Conservation (phyloP, 805 yeast genomes). For the Candida piceae region DNA sequence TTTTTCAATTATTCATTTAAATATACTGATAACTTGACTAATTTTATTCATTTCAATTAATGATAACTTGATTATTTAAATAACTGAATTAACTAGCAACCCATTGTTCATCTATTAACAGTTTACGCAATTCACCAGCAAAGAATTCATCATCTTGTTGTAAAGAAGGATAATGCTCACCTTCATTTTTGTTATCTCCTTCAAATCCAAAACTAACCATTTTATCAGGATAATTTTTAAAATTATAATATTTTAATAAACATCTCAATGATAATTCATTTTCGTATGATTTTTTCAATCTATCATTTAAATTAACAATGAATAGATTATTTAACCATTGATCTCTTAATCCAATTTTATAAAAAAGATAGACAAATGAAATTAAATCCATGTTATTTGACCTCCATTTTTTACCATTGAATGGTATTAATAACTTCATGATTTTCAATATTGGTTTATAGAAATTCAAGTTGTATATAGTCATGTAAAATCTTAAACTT, state of each 20-base stretch:
- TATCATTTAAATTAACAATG: constrained; percentile 65
- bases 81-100: too few relatives aligned
- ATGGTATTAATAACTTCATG: constrained; percentile 77
- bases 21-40: not conserved
- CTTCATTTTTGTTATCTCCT: constrained; percentile 15
- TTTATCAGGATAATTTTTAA: constrained; percentile 46
- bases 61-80: too few relatives aligned
- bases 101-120: not conserved
- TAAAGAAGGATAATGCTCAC: not conserved
- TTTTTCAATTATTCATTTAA: too few relatives aligned
- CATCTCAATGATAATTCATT: constrained; percentile 84
- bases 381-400: constrained; percentile 89
- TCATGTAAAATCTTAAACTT: constrained; percentile 49
- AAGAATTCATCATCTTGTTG: constrained; percentile 1
- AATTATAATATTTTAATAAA: constrained; percentile 70
- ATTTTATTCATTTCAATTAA: too few relatives aligned
- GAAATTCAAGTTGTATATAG: constrained; percentile 56
- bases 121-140: not conserved
- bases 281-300: constrained; percentile 70
- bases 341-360: constrained; percentile 68
- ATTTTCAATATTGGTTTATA: constrained; percentile 69
- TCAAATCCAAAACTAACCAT: constrained; percentile 57
- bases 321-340: constrained; percentile 89
- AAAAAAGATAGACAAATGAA: constrained; percentile 76
- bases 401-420: constrained; percentile 93